Base-by-base conservation (phyloP, 345 rosid genomes). In the Eucalyptus pauciflora region DNA sequence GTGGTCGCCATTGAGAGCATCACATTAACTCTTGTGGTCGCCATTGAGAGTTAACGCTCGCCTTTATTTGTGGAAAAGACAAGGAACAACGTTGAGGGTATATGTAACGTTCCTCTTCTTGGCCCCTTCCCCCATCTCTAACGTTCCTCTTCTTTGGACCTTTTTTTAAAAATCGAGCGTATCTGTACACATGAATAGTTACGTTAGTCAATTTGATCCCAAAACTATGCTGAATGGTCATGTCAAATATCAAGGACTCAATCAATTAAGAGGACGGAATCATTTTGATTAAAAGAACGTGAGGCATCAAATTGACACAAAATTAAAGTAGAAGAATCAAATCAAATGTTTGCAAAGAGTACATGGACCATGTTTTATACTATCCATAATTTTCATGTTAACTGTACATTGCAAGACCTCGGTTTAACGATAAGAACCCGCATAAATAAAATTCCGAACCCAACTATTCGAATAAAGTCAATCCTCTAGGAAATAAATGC, bases 221-320 rank as follows among this genome's bases (percentile, higher is more conserved):
- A n/a, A 64, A 7, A n/a, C 18, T 64, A n/a, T n/a, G 10, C n/a
- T 13, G 76, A 64, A 14, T 64, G 33, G 76, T n/a, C 41, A n/a
- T 1, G 9, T n/a, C 10, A 64, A 64, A 3, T 14, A 12, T 64
- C 0, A 13, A 2, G 18, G 76, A 64, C 37, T 13, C n/a, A 64
- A 64, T 64, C 18, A 29, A 64, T 13, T n/a, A 64, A 64, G 2
- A n/a, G 5, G 37, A 7, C 41, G 4, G 11, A 33, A 33, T 33
- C 43, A 33, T 33, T 69, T 37, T 2, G 15, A 37, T 76, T 41
- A 37, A 37, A 76, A 76, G 46, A 33, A 37, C 0, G 5, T 7
- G 20, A 18, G 45, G 81, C 45, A 71, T 33, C 45, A 33, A 71
- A 37, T 4, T 5, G 45, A 37, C 58, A 3, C 45, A 22, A 71